phyloP scores from a whole-genome alignment of 306 rosid genomes.

The Cyamopsis tetragonoloba region DNA sequence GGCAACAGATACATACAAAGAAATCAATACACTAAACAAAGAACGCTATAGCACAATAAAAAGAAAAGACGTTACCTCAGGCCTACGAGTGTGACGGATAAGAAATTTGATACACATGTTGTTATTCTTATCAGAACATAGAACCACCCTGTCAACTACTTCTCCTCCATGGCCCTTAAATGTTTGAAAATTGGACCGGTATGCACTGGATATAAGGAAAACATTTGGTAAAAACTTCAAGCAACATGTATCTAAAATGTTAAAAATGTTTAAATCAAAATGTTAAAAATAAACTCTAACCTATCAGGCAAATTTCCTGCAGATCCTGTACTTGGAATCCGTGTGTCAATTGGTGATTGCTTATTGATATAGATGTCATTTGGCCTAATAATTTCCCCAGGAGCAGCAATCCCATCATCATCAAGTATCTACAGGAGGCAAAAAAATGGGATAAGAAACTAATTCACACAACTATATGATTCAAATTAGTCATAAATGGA shows the following conservation, averaged over 20 bases:
- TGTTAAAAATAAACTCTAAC: constrained; percentile 29
- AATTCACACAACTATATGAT: neutral
- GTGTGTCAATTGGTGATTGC: constrained; percentile 59
- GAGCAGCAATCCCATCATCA: constrained; percentile 93
- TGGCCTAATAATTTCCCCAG: constrained; percentile 75
- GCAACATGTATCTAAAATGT: neutral
- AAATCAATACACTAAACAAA: constrained; percentile 18
- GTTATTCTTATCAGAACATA: constrained; percentile 63
- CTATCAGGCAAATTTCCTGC: constrained; percentile 50
- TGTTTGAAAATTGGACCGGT: constrained; percentile 34
- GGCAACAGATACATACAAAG: constrained; percentile 17
- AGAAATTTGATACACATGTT: constrained; percentile 67
- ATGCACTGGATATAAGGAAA: constrained; percentile 47
- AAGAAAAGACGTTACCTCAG: constrained; percentile 60
- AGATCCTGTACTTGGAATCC: constrained; percentile 23
- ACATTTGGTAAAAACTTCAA: constrained; percentile 20
- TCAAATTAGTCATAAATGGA: neutral
- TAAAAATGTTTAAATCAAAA: neutral
- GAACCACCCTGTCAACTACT: constrained; percentile 85
- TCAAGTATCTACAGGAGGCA: constrained; percentile 60
- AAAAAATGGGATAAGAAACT: constrained; percentile 1
- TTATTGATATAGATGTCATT: constrained; percentile 65
- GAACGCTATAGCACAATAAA: neutral
- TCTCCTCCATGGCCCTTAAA: constrained; percentile 77
- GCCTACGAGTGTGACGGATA: constrained; percentile 90